A percentile compares a stretch with the other conserved stretches of the same genome.
These are phyloP conservation scores for Colletotrichum cuscutae DNA, from an alignment of 2,329 filamentous ascomycete species.

Conservation along the genomic window DNA sequence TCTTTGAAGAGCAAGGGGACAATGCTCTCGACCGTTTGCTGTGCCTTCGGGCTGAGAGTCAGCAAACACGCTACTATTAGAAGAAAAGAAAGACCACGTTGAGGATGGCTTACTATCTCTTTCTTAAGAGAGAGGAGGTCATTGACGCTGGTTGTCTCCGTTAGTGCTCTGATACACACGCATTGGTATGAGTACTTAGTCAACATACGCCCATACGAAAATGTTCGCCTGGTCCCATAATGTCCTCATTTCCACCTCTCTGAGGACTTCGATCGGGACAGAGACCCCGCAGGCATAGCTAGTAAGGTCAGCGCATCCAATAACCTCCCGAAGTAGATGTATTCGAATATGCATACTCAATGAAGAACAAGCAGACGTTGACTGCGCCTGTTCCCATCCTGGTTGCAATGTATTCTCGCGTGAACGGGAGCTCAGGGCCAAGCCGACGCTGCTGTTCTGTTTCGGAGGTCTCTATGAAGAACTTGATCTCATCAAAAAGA, in stretches of 20 bases:
- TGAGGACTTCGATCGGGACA: background rate
- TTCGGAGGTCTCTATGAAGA: constrained; percentile 1
- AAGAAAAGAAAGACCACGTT: too few relatives aligned
- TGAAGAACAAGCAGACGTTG: background rate
- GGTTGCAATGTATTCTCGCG: background rate
- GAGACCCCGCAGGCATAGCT: background rate
- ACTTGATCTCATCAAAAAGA: background rate
- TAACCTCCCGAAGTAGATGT: too few relatives aligned
- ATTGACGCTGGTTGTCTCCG: background rate
- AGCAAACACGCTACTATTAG: background rate
- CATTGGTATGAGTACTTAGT: background rate
- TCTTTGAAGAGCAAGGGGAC: background rate
- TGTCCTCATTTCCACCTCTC: background rate
- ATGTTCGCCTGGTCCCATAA: background rate
- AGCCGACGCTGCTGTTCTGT: background rate
- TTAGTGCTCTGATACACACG: background rate
- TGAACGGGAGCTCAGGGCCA: background rate
- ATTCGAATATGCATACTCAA: background rate
- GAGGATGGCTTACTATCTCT: background rate
- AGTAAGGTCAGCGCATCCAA: background rate
- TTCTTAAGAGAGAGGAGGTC: constrained; percentile 2
- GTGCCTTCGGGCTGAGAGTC: background rate
- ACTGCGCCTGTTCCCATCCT: constrained; percentile 12
- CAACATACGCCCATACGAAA: background rate
- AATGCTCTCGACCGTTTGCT: background rate